A percentile compares a stretch with the other conserved stretches of the same genome.
phyloP scores from a whole-genome alignment of 129 eudicot genomes.

The Smallanthus sonchifolius region DNA sequence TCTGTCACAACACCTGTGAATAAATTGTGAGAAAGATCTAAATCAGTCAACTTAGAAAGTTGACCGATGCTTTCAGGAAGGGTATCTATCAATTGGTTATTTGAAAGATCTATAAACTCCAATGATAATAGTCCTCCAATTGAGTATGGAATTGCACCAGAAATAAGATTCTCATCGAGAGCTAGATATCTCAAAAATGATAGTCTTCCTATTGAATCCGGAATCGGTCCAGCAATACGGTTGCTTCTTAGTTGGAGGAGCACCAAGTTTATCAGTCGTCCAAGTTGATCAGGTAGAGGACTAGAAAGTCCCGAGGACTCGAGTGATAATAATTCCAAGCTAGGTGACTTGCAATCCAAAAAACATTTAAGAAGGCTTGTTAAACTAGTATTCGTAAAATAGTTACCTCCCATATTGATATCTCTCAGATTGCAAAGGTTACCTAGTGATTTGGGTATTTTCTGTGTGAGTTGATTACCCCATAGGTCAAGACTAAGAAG shows the following conservation, averaged over 20 bases:
- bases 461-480: not conserved
- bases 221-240: not conserved
- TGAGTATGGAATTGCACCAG: not conserved
- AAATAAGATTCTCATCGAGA: not conserved
- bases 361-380: not conserved
- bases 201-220: not conserved
- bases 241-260: not conserved
- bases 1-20: constrained; percentile 30
- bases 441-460: not conserved
- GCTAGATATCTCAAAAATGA: not conserved
- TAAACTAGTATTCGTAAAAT: not conserved
- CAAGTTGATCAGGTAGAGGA: constrained; percentile 5
- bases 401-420: not conserved
- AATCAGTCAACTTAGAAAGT: not conserved
- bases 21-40: not conserved
- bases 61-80: constrained; percentile 7
- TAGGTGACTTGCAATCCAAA: constrained; percentile 6
- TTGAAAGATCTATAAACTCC: not conserved
- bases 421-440: constrained; percentile 1
- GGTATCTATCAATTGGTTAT: not conserved
- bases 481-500: constrained; percentile 3
- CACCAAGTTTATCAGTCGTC: not conserved
- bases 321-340: not conserved
- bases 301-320: not conserved
- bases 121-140: not conserved